Conservation (phyloP, 2,329 filamentous ascomycete genomes). For the Zalaria sp. region DNA sequence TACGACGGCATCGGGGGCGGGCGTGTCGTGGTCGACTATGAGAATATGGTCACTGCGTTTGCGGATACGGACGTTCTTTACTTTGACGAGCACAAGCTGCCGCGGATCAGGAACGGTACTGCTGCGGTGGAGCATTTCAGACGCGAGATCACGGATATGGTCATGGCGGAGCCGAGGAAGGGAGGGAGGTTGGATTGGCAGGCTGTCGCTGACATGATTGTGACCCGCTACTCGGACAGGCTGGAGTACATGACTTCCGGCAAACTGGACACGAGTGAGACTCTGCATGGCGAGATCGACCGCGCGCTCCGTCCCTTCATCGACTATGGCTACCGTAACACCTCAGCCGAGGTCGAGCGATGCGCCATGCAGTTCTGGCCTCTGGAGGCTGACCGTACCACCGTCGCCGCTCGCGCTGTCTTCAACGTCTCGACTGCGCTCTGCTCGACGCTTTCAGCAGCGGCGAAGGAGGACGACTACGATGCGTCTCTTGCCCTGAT, state of each 20-base stretch:
- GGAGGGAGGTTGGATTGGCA: slow-evolving; percentile 45
- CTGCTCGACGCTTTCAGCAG: slow-evolving; percentile 19
- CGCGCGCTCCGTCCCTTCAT: slow-evolving; percentile 23
- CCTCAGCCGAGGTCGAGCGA: slow-evolving; percentile 25
- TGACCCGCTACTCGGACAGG: slow-evolving; percentile 45
- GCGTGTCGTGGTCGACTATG: slow-evolving; percentile 32
- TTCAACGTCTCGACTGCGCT: slow-evolving; percentile 16
- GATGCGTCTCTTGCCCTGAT: slow-evolving; percentile 19
- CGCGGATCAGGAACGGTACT: slow-evolving; percentile 23
- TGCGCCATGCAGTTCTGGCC: slow-evolving; percentile 34
- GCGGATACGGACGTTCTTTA: slow-evolving; percentile 22
- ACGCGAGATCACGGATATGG: slow-evolving; percentile 30
- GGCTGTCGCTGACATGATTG: slow-evolving; percentile 48
- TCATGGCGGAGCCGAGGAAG: slow-evolving; percentile 17
- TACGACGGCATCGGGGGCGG: slow-evolving; percentile 30
- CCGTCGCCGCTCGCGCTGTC: slow-evolving; percentile 17
- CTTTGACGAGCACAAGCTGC: slow-evolving; percentile 17
- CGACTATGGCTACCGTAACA: slow-evolving; percentile 20
- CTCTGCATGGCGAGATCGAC: slow-evolving; percentile 15
- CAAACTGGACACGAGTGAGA: slow-evolving; percentile 7
- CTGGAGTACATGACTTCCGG: slow-evolving; percentile 26
- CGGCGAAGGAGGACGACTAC: slow-evolving; percentile 6
- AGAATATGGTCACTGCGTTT: slow-evolving; percentile 35
- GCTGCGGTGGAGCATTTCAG: slow-evolving; percentile 23
- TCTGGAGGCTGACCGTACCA: slow-evolving; percentile 5